Conservation (phyloP, 2,329 filamentous ascomycete genomes). For the Stachybotrys chlorohalonatus region DNA sequence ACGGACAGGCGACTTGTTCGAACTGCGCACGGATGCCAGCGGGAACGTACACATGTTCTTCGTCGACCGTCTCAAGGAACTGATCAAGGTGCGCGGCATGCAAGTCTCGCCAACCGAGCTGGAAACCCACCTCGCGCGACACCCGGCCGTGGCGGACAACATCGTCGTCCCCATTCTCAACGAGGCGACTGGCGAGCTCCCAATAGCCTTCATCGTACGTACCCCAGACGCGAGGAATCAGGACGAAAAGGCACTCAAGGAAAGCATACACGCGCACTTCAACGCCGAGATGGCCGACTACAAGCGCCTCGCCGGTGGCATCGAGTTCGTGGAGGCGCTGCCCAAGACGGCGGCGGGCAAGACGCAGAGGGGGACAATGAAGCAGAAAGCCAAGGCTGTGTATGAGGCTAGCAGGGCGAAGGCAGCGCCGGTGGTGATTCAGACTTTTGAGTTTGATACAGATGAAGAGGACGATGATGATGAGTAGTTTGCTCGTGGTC, state of each 20-base stretch:
- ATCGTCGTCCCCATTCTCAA: slow-evolving; percentile 58
- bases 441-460: slow-evolving; percentile 6
- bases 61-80: slow-evolving; percentile 12
- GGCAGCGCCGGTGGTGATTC: slow-evolving; percentile 1
- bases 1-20: slow-evolving; percentile 31
- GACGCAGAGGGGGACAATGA: slow-evolving; percentile 41
- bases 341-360: slow-evolving; percentile 55
- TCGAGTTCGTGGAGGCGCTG: slow-evolving; percentile 44
- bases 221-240: slow-evolving; percentile 25
- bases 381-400: slow-evolving; percentile 19
- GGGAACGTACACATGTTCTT: slow-evolving; percentile 13
- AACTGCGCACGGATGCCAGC: slow-evolving; percentile 50
- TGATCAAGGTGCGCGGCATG: slow-evolving; percentile 60
- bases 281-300: slow-evolving; percentile 24
- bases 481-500: not conserved
- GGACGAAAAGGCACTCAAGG: slow-evolving; percentile 43
- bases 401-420: slow-evolving; percentile 5
- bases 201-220: slow-evolving; percentile 46
- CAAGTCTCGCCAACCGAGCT: slow-evolving; percentile 68
- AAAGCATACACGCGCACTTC: slow-evolving; percentile 38
- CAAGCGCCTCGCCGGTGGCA: slow-evolving; percentile 40
- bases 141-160: slow-evolving; percentile 56
- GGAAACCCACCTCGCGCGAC: slow-evolving; percentile 57
- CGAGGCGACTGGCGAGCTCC: slow-evolving; percentile 43
- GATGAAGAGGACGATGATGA: slow-evolving; percentile 3